Evolutionary conservation across 2,329 filamentous ascomycete species (phyloP), one percentile per base, ranked within the genome.

Genomic region (Phoma sp.): DNA sequence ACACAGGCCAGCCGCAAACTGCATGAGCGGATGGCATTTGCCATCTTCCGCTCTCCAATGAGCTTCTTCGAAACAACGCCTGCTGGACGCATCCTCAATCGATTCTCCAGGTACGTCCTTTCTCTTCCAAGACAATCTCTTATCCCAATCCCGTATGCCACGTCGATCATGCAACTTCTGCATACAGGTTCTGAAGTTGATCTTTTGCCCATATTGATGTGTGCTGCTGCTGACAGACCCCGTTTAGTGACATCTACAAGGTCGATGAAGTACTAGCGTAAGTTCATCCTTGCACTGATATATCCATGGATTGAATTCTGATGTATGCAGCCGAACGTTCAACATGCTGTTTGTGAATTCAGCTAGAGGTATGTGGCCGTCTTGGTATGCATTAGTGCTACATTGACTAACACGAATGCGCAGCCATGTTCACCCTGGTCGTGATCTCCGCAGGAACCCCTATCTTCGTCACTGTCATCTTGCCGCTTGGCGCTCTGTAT

Each of bases 1-100:
- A 53, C 49, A 42, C 60, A 91, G 87, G 95, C 95, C 43, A 97
- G 93, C 17, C 87, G 95, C 59, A 99, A 98, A 78, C 83, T 99
- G 51, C 95, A 99, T 74, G 95, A 98, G 78, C 85, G 91, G 61
- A 98, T 99, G 95, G 93, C 93, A 36, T 95, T 90, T 67, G 92
- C 95, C 15, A 97, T 98, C 66, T 99, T 99, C 83, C 86, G 95
- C 63, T 96, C 92, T 30, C 96, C 95, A 48, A 99, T 99, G 95
- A 95, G 87, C 66, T 99, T 99, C 78, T 99, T 99, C 66, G 96
- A 99, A 74, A 96, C 93, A 0, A 99, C 95, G 1, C 95, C 95
- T 2, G 89, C 93, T 59, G 95, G 95, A n/a, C 87, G 96, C 52
- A 97, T 99, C 67, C 81, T 99, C 55, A 99, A 99, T 75, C 85